Base-by-base conservation (phyloP, 2,329 filamentous ascomycete genomes). In the Talaromyces sp. region DNA sequence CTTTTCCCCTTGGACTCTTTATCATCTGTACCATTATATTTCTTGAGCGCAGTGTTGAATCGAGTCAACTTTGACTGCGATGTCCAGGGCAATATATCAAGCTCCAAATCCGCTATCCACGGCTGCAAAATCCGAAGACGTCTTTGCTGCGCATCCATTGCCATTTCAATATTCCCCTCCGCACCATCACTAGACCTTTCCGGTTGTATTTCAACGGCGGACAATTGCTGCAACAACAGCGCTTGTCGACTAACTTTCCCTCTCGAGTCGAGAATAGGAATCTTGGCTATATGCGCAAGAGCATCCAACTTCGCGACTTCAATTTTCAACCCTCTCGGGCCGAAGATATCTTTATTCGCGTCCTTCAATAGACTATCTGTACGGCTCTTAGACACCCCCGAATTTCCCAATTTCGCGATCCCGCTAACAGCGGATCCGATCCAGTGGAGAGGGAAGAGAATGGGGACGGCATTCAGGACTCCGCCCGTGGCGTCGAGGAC, bases 251-350 rank as follows among this genome's bases (percentile, higher is more conserved):
- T 68, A n/a, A 74, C 47, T 29, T 70, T 71, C 3, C 73, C 73
- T 25, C 68, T 63, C 0, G 64, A 65, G 63, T 72, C 67, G 5
- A 74, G 54, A 22, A 74, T 70, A 1, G 73, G 73, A 2, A 75
- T 70, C 2, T 69, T 67, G 1, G 70, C 69, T 11, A 74, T 65
- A 53, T 71, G 67, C 13, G 72, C 73, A n/a, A 75, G 27, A 1
- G 72, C 72, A 59, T 72, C 70, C 17, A 73, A 47, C 49, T 71
- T 72, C 2, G 69, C 73, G 58, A 74, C 70, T 60, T 73, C 72
- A n/a, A 69, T 68, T 27, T 68, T 70, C 45, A 74, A 59, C 0
- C 72, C 72, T 1, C 69, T 65, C 3, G 72, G 69, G 0, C 58
- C 65, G 29, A 74, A 74, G 4, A 74, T 67, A 15, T 74, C 70